phyloP scores from a whole-genome alignment of 805 yeast genomes.

The Candida jianshihensis region DNA sequence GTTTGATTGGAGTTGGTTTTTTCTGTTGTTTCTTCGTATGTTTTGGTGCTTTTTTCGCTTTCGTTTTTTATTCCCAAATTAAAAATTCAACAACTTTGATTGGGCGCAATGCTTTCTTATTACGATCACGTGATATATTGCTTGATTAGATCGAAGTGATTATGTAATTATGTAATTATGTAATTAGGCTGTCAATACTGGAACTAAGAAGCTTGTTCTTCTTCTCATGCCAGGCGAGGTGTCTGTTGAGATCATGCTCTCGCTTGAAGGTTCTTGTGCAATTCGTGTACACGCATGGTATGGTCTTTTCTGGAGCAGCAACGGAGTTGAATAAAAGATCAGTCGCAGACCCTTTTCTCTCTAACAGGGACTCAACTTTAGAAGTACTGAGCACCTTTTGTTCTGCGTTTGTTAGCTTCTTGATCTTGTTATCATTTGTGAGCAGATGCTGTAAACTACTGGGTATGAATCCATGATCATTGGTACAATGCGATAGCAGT shows the following conservation, averaged over 20 bases:
- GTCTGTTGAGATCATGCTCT: slow-evolving; percentile 41
- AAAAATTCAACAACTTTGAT: slow-evolving; percentile 19
- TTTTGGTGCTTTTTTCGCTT: slow-evolving; percentile 4
- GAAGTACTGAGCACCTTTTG: slow-evolving; percentile 10
- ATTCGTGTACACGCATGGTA: slow-evolving; percentile 39
- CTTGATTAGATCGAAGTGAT: too few relatives aligned
- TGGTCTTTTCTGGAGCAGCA: slow-evolving; percentile 24
- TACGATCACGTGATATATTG: background rate
- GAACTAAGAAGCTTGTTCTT: slow-evolving; percentile 7
- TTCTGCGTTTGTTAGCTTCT: background rate
- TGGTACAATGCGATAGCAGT: slow-evolving; percentile 47
- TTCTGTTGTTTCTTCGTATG: slow-evolving; percentile 1
- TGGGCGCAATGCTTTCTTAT: slow-evolving; percentile 8
- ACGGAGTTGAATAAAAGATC: slow-evolving; percentile 27
- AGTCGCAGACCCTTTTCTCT: slow-evolving; percentile 21
- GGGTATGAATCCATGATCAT: slow-evolving; percentile 29
- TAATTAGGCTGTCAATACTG: too few relatives aligned
- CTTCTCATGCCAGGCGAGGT: slow-evolving; percentile 45
- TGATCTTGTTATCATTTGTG: background rate
- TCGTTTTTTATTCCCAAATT: slow-evolving; percentile 11
- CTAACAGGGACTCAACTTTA: slow-evolving; percentile 20
- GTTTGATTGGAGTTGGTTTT: slow-evolving; percentile 1
- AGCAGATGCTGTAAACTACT: slow-evolving; percentile 5
- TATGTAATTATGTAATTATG: too few relatives aligned
- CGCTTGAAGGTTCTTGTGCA: slow-evolving; percentile 50